Base-by-base conservation (phyloP, 2,329 filamentous ascomycete genomes). In the Penicillium sp. region DNA sequence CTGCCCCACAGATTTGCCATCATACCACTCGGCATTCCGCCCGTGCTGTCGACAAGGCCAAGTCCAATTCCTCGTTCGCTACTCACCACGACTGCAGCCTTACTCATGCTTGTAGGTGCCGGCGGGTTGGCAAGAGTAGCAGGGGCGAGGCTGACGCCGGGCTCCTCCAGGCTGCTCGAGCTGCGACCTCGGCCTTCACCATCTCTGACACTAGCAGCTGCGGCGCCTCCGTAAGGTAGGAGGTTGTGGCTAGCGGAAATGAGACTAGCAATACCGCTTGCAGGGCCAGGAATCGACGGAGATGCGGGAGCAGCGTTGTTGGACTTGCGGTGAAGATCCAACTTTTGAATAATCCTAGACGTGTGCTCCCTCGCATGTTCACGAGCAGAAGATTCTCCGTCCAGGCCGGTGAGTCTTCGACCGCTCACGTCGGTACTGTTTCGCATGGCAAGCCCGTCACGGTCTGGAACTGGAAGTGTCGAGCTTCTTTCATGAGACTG, bases 1-100 rank as follows among this genome's bases (percentile, higher is more conserved):
- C 89, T 96, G 54, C 94, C 94, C 94, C 94, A 98, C 59, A 96
- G 86, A 74, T 98, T 98, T 35, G 93, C 93, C 82, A 97, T 87
- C 64, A 97, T 88, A 15, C 92, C 92, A 54, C 91, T 91, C 1
- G 93, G 92, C 78, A 97, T 87, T 24, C 86, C 86, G 45, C 90
- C 87, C n/a, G 84, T 84, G 51, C 83, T 86, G 69, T 88, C 85
- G 62, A 81, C 81, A 53, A 80, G 79, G n/a, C 88, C 88, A 19
- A 88, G 77, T 3, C 85, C 85, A 60, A 92, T 82, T 1, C 88
- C 87, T 63, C 89, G 86, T 72, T 97, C 93, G 56, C 89, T 90
- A 69, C 90, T 92, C 17, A 94, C 87, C 28, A 92, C 84, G 26
- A 97, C 90, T 24, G 93, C 94, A 24, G 88, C 88, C 72, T 91